phyloP scores from a whole-genome alignment of 2,329 filamentous ascomycete species.

The Leptoxyphium fumago region DNA sequence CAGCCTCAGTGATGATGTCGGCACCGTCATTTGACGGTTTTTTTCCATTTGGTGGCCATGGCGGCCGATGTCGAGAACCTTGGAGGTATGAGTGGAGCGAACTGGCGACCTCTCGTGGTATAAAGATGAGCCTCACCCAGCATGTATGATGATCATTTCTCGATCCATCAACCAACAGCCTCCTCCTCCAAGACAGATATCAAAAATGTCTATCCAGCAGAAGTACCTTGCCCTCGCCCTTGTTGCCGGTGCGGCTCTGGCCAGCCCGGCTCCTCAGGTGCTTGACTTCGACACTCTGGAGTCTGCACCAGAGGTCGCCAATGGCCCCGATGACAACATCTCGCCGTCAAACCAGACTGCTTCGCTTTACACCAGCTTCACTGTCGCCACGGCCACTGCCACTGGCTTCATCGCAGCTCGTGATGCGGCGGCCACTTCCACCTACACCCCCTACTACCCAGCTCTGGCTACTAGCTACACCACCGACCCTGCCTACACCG shows the following conservation, averaged over 20 bases:
- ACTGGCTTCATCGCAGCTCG: slow-evolving; percentile 1
- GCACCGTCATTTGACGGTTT: too few species aligned
- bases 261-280: not conserved
- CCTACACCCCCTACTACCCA: slow-evolving; percentile 1
- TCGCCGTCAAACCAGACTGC: slow-evolving; percentile 6
- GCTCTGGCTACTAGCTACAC: slow-evolving; percentile 2
- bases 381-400: slow-evolving; percentile 7
- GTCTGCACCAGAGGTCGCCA: slow-evolving; percentile 9
- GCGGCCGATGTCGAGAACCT: too few species aligned
- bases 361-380: slow-evolving; percentile 8
- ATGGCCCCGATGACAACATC: slow-evolving; percentile 4
- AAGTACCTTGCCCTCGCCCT: not conserved
- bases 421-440: slow-evolving; percentile 3
- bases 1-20: too few species aligned
- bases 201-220: not conserved
- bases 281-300: slow-evolving; percentile 7
- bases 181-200: not conserved
- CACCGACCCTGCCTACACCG: slow-evolving; percentile 2
- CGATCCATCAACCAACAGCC: not conserved
- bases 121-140: too few species aligned
- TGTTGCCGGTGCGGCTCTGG: not conserved
- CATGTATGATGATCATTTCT: too few species aligned
- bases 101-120: too few species aligned
- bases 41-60: too few species aligned
- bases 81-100: too few species aligned